Base-by-base conservation (phyloP, 352 stramenopile genomes). In the Aphanomyces astaci region DNA sequence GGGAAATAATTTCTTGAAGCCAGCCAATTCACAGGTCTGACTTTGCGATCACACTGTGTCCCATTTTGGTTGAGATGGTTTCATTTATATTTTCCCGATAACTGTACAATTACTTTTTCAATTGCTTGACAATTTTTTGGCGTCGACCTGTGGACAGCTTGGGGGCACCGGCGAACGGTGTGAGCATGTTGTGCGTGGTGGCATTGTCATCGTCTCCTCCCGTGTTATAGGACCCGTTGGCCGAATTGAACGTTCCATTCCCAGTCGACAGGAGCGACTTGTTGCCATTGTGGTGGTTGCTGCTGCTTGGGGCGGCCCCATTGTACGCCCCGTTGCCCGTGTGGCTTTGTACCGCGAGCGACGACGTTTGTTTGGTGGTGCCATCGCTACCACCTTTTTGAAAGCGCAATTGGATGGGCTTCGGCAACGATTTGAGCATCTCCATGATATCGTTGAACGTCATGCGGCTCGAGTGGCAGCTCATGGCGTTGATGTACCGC, bases 61-160 rank as follows among this genome's bases (percentile, higher is more conserved):
- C n/a, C n/a, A n/a, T n/a, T n/a, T n/a, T n/a, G n/a, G n/a, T n/a
- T n/a, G 36, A 15, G 36, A 43, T 43, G 7, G 36, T 43, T 43
- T 43, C 7, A 15, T 7, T 59, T 36, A 36, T 17, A 55, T 55
- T 33, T 59, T 33, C 51, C 45, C 51, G 19, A 59, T 59, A 59
- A 59, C 51, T 59, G 22, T 59, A 59, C 51, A 59, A 59, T 76
- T 90, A 94, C 74, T 94, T 94, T 74, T 90, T 92, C 51, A 94
- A 74, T 15, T 85, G 84, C 81, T 94, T 94, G 30, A 94, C 76
- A 82, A 94, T 94, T 75, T 92, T 92, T 77, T 94, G 86, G 17
- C 86, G 79, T 53, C 84, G 84, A 32, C 84, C 83, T 4, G 84
- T 90, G 39, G 86, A 94, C 43, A 94, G 79, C 71, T 94, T 94